A percentile compares a stretch with the other conserved stretches of the same genome.
Evolutionary conservation across 768 basidiomycete species (phyloP).

Genomic region (Lactifluus hygrophoroides): DNA sequence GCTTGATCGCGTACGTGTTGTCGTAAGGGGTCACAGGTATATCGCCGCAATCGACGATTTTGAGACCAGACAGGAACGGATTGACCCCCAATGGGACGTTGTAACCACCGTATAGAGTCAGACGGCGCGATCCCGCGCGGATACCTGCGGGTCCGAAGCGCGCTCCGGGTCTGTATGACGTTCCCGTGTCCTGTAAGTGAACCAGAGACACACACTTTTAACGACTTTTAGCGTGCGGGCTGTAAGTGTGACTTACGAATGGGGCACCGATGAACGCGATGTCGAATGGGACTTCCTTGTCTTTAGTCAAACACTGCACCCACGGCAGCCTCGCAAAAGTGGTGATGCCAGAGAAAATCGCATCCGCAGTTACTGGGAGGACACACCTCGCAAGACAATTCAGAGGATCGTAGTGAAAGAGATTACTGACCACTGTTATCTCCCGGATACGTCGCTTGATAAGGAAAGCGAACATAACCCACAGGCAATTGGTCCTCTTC

Average conservation of each 20-base stretch:
- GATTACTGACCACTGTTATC: constrained; percentile 45
- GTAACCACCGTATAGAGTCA: constrained; percentile 71
- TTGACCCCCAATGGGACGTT: constrained; percentile 68
- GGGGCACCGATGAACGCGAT: constrained; percentile 79
- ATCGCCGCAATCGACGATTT: constrained; percentile 70
- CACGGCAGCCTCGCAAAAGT: constrained; percentile 87
- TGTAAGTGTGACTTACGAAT: constrained; percentile 39
- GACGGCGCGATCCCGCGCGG: constrained; percentile 65
- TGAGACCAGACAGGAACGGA: constrained; percentile 60
- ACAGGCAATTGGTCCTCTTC: constrained; percentile 48
- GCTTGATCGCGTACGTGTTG: constrained; percentile 61
- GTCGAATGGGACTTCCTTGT: constrained; percentile 53
- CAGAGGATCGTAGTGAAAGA: neutral
- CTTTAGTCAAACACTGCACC: constrained; percentile 65
- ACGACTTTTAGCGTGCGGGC: neutral
- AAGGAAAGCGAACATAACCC: constrained; percentile 59
- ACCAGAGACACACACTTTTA: neutral
- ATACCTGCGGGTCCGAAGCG: constrained; percentile 83
- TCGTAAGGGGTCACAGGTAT: constrained; percentile 75
- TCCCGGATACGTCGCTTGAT: constrained; percentile 47
- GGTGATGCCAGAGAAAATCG: constrained; percentile 73
- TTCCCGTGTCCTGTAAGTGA: constrained; percentile 49
- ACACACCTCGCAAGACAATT: neutral
- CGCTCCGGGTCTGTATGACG: constrained; percentile 75
- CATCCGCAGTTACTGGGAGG: constrained; percentile 57